Base-by-base conservation (phyloP, 345 rosid species). In the Ricinus communis region DNA sequence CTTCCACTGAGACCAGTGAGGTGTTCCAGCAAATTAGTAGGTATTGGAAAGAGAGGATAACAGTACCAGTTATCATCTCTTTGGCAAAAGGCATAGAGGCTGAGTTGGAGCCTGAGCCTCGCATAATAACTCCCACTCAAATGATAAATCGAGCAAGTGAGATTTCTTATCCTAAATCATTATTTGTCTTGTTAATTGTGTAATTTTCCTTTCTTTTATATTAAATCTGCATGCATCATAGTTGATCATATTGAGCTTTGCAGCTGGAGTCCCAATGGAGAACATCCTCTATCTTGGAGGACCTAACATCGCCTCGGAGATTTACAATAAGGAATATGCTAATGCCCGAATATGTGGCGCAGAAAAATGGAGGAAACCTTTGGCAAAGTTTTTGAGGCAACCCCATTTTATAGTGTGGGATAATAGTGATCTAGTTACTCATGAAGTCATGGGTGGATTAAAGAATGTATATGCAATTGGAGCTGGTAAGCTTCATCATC, bases 391-490 rank as follows among this genome's bases (percentile, higher is more conserved):
- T 73, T 70, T 95, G 73, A 87, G 97, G 82, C 99, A 88, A 61
- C 87, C 99, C 21, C 96, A 95, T 69, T 95, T 92, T 66, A 84
- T 89, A 47, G 99, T 95, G 28, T 95, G 99, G 97, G 99, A 95
- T 78, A 95, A 95, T 66, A 85, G 89, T 74, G 99, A 95, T 78
- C 97, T 95, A 62, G 90, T 92, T 60, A 95, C 99, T 77, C 99
- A 95, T 81, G 99, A 95, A 84, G 97, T 95, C 59, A 92, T 95
- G 97, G 99, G 99, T 72, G 97, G 99, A 58, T 84, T 92, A 59
- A 92, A 95, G 89, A 95, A 95, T 75, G 99, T 95, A 45, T 95
- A 92, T 65, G 99, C 99, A 80, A 95, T 95, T 79, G 99, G 99
- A 84, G 99, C 99, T 22, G 99, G 97, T 95, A 76, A 82, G 79